These are phyloP conservation scores for Ceratocystis harringtonii DNA, from an alignment of 2,329 filamentous ascomycete species.

Conservation along the genomic window DNA sequence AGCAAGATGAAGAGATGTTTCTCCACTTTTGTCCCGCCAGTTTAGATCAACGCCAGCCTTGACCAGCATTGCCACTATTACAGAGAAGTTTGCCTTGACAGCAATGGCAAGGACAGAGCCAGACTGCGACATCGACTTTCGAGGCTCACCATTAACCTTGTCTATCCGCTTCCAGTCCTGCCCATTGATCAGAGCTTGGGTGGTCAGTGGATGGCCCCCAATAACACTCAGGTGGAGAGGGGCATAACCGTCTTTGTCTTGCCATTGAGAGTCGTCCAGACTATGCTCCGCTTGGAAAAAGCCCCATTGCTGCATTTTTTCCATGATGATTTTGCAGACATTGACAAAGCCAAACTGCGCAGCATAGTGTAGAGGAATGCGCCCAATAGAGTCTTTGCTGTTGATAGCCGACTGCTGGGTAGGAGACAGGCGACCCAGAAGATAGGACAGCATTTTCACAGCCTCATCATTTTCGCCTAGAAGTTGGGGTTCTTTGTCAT, in stretches of 20 bases:
- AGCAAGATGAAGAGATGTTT: slow-evolving; percentile 83
- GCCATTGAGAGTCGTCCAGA: slow-evolving; percentile 78
- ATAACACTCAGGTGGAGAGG: slow-evolving; percentile 87
- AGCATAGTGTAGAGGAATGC: slow-evolving; percentile 79
- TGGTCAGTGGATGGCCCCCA: slow-evolving; percentile 77
- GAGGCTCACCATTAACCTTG: slow-evolving; percentile 46
- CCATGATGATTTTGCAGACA: slow-evolving; percentile 77
- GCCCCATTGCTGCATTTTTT: slow-evolving; percentile 75
- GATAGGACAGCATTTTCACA: slow-evolving; percentile 48
- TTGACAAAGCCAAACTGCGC: slow-evolving; percentile 88
- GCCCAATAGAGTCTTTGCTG: slow-evolving; percentile 61
- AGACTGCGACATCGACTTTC: slow-evolving; percentile 58
- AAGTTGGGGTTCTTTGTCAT: slow-evolving; percentile 51
- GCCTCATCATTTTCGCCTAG: slow-evolving; percentile 57
- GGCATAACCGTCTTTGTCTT: slow-evolving; percentile 80
- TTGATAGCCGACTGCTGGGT: slow-evolving; percentile 54
- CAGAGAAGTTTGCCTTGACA: slow-evolving; percentile 70
- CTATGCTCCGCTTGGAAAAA: slow-evolving; percentile 73
- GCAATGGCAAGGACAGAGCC: slow-evolving; percentile 79
- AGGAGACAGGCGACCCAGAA: slow-evolving; percentile 52
- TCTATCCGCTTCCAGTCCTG: slow-evolving; percentile 56
- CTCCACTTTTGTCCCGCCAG: slow-evolving; percentile 76
- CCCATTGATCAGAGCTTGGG: slow-evolving; percentile 61
- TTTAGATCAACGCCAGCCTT: slow-evolving; percentile 86
- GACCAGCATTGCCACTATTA: slow-evolving; percentile 75